Base-by-base conservation (phyloP, 768 basidiomycete species). In the Xerocomellus intermedius region DNA sequence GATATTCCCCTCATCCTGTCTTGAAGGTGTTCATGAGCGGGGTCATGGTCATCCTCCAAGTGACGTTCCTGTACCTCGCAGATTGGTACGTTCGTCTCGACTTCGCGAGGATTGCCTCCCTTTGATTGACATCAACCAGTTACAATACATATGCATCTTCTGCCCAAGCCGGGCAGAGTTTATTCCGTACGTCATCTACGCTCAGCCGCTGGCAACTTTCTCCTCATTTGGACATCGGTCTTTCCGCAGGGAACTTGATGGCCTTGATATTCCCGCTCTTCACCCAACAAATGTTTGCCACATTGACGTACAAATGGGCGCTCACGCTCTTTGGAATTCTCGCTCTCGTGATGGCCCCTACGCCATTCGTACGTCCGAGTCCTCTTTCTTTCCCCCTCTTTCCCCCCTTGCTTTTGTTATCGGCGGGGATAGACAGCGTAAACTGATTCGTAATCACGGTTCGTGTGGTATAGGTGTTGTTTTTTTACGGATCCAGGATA, bases 141-240 rank as follows among this genome's bases (percentile, higher is more conserved):
- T 75, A 77, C 54, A 72, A 73, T 8, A 64, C 71, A 7, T 83
- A 80, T 57, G 78, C 83, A 1, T 82, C 80, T 7, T 80, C 79
- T 10, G 83, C 81, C 0, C 71, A 82, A 47, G 83, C 82, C 0
- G 82, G 76, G 0, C 80, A 81, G 58, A 78, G 74, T 36, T 69
- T 83, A 32, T 71, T 69, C 50, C 76, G 82, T 74, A 62, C 42
- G 74, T 68, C 28, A 24, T 26, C 1, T 16, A 13, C 36, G 8
- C 28, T 30, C 12, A n/a, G 35, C 24, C 38, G 13, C 3, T 5
- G 4, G 5, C 12, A 26, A 24, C 3, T 24, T 4, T n/a, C 9
- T 24, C 26, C 26, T 30, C 9, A 32, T 19, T 22, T 36, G 12
- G n/a, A 48, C 2, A 8, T 38, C 8, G 14, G n/a, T 38, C 21